Conservation (phyloP, 1,284 basidiomycete species). For the Cutaneotrichosporon sp. region DNA sequence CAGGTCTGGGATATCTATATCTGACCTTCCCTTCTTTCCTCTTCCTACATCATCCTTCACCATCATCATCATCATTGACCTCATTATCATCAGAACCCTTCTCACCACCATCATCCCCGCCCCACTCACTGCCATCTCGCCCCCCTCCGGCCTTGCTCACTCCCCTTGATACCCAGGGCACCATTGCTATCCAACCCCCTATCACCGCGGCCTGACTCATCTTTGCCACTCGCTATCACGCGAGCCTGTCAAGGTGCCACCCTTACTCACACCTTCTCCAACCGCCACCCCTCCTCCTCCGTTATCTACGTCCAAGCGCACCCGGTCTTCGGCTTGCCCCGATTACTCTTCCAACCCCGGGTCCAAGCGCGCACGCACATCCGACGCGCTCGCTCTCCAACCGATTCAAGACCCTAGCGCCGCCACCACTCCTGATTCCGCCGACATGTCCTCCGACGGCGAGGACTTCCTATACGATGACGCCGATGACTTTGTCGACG, state of each 20-base stretch:
- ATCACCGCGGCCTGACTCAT: background rate
- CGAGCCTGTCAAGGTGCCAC: conserved; percentile 13
- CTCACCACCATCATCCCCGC: too few species aligned
- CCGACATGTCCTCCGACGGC: conserved; percentile 46
- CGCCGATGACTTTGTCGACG: conserved; percentile 40
- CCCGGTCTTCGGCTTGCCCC: background rate
- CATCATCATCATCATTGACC: background rate
- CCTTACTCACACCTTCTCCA: conserved; percentile 12
- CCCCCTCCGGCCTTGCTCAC: too few species aligned
- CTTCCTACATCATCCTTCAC: background rate
- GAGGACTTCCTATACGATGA: conserved; percentile 41
- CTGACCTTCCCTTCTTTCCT: too few species aligned
- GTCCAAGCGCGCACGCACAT: conserved; percentile 8
- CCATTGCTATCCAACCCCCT: background rate
- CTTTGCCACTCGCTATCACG: conserved; percentile 5
- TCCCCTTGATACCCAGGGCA: background rate
- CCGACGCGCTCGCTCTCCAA: background rate
- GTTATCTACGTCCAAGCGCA: conserved; percentile 7
- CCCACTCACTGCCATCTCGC: too few species aligned
- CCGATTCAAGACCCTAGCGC: background rate
- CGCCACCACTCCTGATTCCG: conserved; percentile 2
- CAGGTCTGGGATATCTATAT: too few species aligned
- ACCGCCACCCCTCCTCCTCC: conserved; percentile 13
- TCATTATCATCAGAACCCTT: background rate
- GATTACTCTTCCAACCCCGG: background rate